Evolutionary conservation across 345 rosid species (phyloP).

Genomic region (Salix brachista): DNA sequence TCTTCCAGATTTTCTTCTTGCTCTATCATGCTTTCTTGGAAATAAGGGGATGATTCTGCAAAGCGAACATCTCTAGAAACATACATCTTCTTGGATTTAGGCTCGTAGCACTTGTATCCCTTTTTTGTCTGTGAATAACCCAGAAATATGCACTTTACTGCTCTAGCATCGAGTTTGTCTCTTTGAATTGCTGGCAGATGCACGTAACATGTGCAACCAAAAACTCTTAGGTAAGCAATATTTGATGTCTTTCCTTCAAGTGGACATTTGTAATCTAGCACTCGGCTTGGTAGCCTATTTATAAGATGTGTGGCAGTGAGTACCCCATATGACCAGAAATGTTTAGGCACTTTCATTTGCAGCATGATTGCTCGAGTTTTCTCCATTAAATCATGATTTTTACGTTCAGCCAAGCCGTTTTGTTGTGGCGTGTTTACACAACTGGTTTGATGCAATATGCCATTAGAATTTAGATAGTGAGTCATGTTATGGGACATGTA

Average conservation of each 20-base stretch:
- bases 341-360: not conserved
- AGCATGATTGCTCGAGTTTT: not conserved
- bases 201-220: no score
- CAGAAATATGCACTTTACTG: no score
- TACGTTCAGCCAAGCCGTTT: not conserved
- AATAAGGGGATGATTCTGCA: no score
- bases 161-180: no score
- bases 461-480: not conserved
- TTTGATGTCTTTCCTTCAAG: not conserved
- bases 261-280: no score
- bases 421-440: not conserved
- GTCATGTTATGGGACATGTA: not conserved
- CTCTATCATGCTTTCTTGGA: no score
- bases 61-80: not conserved
- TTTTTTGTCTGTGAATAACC: not conserved
- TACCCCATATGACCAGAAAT: no score
- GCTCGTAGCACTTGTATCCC: not conserved
- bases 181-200: no score
- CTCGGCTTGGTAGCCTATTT: no score
- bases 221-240: no score
- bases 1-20: no score
- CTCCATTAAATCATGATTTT: not conserved
- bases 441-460: not conserved
- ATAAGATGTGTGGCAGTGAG: no score
- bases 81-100: not conserved